Evolutionary conservation across 371 early-diverging fungal species (phyloP).

Genomic region (Batrachochytrium dendrobatidis): DNA sequence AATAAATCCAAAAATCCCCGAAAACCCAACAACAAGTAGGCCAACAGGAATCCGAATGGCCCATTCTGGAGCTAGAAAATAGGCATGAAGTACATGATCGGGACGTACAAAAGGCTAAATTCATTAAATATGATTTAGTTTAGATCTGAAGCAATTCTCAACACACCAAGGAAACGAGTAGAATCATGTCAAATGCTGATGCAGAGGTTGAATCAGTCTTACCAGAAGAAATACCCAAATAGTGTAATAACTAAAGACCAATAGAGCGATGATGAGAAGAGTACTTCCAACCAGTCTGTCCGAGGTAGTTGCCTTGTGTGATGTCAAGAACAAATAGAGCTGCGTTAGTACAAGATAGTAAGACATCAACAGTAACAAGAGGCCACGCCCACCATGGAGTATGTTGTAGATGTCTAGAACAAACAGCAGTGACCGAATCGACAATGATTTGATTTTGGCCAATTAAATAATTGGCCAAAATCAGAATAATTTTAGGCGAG

Average conservation of each 20-base stretch:
- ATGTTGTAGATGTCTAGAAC: no score
- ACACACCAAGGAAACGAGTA: background rate
- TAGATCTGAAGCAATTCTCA: background rate
- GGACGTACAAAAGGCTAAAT: conserved; percentile 87
- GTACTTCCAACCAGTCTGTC: conserved; percentile 77
- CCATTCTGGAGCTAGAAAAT: conserved; percentile 77
- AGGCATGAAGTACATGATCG: conserved; percentile 66
- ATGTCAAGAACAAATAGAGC: no score
- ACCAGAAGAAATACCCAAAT: conserved; percentile 85
- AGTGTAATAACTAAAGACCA: conserved; percentile 82
- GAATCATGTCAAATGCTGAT: background rate
- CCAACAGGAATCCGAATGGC: conserved; percentile 81
- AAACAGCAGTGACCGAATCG: no score
- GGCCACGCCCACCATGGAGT: no score
- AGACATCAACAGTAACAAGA: no score
- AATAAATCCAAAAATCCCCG: conserved; percentile 68
- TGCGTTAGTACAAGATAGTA: no score
- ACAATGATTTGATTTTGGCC: no score
- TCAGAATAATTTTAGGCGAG: no score
- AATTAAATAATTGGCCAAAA: no score
- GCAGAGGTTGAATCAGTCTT: no score
- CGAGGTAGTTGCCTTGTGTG: conserved; percentile 32
- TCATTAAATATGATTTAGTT: background rate
- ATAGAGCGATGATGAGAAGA: conserved; percentile 57
- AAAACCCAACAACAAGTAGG: conserved; percentile 69